phyloP scores from a whole-genome alignment of 2,329 filamentous ascomycete species.

The Cordyceps cateniannulata region DNA sequence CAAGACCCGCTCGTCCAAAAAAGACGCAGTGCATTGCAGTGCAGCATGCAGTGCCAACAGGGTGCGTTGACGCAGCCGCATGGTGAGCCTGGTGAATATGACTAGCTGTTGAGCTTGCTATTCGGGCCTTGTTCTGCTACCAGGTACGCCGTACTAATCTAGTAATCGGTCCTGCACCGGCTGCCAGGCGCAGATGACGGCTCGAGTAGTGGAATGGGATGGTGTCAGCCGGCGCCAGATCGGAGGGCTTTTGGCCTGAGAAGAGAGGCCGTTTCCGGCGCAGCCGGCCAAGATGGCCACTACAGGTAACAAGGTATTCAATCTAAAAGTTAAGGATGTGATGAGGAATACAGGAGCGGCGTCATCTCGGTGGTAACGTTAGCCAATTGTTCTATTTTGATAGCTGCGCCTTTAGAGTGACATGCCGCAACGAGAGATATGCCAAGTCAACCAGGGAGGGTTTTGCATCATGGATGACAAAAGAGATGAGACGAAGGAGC shows the following conservation, averaged over 20 bases:
- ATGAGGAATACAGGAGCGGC: not conserved
- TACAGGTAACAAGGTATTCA: no score
- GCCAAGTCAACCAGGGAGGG: not conserved
- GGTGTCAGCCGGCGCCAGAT: conserved; percentile 9
- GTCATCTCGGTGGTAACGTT: no score
- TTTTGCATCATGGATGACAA: not conserved
- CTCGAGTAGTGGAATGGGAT: not conserved
- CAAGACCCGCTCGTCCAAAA: not conserved
- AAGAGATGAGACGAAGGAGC: not conserved
- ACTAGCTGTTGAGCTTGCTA: not conserved
- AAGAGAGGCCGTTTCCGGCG: not conserved
- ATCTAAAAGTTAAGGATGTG: no score
- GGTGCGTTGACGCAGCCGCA: conserved; percentile 4
- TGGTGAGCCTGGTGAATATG: not conserved
- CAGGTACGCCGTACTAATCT: not conserved
- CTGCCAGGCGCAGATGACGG: not conserved
- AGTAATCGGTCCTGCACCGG: not conserved
- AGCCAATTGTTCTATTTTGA: not conserved
- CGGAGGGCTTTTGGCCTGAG: not conserved
- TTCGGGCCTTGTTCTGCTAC: conserved; percentile 11
- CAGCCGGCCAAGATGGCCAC: not conserved
- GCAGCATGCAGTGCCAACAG: not conserved
- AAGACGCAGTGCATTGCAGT: not conserved
- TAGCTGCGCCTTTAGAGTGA: not conserved
- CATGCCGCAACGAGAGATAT: no score